Evolutionary conservation across 129 eudicot genomes (phyloP), one percentile per base, ranked within the genome.

Genomic region (Helichrysum umbraculigerum): DNA sequence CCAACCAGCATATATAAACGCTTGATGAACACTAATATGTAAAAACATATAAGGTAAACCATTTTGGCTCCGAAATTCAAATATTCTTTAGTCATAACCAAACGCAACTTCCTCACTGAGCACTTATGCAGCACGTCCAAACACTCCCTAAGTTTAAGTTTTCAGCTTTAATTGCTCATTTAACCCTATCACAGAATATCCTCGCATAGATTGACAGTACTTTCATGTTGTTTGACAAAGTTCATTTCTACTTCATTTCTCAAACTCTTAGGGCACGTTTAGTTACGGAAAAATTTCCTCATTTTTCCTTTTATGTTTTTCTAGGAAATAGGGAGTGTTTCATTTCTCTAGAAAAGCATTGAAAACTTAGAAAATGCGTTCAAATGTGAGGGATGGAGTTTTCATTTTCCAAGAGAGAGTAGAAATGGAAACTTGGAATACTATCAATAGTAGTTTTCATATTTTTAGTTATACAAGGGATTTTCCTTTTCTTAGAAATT

Each of bases 21-120:
- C 47, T 41, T 3, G 0, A 41, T 41, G 47, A 9, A 41, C 47
- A 59, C 65, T 59, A 4, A 71, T 29, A 0, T 12, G 32, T 71
- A 28, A 57, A 30, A 58, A n/a, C 5, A 70, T 52, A 70, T 6
- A 15, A 66, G 71, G 30, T 66, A 66, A 66, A 66, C 3, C 37
- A 66, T 59, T 7, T 21, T 19, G 62, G 11, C 62, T 3, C 62
- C 29, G 28, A 7, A 3, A 56, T 37, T 37, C 44, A 37, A 9
- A 58, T 6, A 20, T 58, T n/a, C 68, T 30, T 65, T 30, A 17
- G 21, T 65, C 1, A 16, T 67, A 30, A 67, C 28, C 32, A 37
- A 22, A 12, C 7, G 14, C n/a, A 5, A 62, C 35, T 30, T 62
- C 67, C 67, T 11, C 60, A 16, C 12, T 62, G 67, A 29, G 28